Conservation (phyloP, 2,329 filamentous ascomycete genomes). For the Magnaporthales sp. region DNA sequence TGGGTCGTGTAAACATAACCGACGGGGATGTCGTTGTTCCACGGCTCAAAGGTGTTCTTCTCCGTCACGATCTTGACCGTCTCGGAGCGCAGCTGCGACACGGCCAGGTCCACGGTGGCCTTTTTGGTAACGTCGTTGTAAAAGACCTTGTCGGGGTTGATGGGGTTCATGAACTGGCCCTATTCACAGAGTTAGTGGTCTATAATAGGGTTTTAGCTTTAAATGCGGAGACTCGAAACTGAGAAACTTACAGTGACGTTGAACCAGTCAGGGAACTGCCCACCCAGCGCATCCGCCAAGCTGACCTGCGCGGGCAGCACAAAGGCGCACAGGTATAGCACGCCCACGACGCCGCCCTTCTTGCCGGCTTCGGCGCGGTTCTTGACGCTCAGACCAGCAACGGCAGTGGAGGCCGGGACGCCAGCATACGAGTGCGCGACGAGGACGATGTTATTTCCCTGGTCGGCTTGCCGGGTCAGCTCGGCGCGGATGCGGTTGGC, state of each 20-base stretch:
- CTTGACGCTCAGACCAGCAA: slow-evolving; percentile 6
- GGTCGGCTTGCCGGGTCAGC: slow-evolving; percentile 5
- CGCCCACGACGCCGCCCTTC: slow-evolving; percentile 7
- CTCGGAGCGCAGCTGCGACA: slow-evolving; percentile 5
- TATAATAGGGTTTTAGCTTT: background rate
- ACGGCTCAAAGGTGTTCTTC: slow-evolving; percentile 8
- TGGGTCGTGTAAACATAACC: slow-evolving; percentile 7
- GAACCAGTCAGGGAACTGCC: slow-evolving; percentile 8
- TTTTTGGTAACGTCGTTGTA: slow-evolving; percentile 7
- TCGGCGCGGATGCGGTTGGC: slow-evolving; percentile 4
- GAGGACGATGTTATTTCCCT: slow-evolving; percentile 9
- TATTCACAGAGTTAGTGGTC: background rate
- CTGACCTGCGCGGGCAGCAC: slow-evolving; percentile 6
- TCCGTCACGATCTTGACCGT: slow-evolving; percentile 4
- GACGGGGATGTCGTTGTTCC: slow-evolving; percentile 6
- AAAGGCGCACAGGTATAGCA: slow-evolving; percentile 9
- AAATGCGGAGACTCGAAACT: background rate
- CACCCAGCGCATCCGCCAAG: slow-evolving; percentile 7
- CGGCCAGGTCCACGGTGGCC: slow-evolving; percentile 4
- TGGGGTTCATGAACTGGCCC: slow-evolving; percentile 8
- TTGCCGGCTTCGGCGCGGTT: slow-evolving; percentile 4
- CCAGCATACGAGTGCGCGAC: slow-evolving; percentile 10
- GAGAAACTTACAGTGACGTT: slow-evolving; percentile 5
- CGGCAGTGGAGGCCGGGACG: slow-evolving; percentile 7
- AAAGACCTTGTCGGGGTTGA: slow-evolving; percentile 6